Conservation (phyloP, 768 basidiomycete species). For the Mycena metata region DNA sequence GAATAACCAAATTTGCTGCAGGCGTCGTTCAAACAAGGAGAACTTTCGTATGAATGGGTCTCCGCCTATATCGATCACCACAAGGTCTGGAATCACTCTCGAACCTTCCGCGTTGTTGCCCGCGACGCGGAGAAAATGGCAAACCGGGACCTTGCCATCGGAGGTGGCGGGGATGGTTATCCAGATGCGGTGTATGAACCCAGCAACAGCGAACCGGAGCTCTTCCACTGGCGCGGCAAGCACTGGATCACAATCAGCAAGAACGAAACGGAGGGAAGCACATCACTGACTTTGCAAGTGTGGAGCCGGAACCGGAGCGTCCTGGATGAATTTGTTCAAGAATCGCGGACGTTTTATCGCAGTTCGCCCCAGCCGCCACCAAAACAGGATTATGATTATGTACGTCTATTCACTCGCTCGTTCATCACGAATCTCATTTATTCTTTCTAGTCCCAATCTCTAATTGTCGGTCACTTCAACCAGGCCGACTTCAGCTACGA, state of each 20-base stretch:
- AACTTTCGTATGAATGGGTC: slow-evolving; percentile 34
- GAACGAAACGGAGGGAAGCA: slow-evolving; percentile 37
- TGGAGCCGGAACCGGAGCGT: slow-evolving; percentile 39
- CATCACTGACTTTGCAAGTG: slow-evolving; percentile 34
- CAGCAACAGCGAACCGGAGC: slow-evolving; percentile 31
- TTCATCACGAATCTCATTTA: background rate
- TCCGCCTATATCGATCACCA: slow-evolving; percentile 39
- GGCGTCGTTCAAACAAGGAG: slow-evolving; percentile 39
- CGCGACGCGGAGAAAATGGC: slow-evolving; percentile 32
- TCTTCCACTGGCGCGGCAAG: slow-evolving; percentile 33
- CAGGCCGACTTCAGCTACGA: slow-evolving; percentile 46
- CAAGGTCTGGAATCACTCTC: slow-evolving; percentile 39
- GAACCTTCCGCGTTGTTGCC: slow-evolving; percentile 38
- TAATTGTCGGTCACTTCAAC: slow-evolving; percentile 44
- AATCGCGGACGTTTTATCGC: slow-evolving; percentile 35
- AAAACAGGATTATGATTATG: slow-evolving; percentile 34
- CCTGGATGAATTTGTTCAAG: slow-evolving; percentile 38
- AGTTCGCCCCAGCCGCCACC: slow-evolving; percentile 30
- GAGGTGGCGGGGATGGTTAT: slow-evolving; percentile 30
- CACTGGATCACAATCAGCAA: slow-evolving; percentile 40
- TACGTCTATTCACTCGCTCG: background rate
- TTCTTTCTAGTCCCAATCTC: slow-evolving; percentile 37
- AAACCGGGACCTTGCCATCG: slow-evolving; percentile 36
- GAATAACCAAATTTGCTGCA: background rate
- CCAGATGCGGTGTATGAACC: slow-evolving; percentile 36